These are phyloP conservation scores for Porcisia hertigi DNA, from an alignment of 208 protist species.

Conservation along the genomic window DNA sequence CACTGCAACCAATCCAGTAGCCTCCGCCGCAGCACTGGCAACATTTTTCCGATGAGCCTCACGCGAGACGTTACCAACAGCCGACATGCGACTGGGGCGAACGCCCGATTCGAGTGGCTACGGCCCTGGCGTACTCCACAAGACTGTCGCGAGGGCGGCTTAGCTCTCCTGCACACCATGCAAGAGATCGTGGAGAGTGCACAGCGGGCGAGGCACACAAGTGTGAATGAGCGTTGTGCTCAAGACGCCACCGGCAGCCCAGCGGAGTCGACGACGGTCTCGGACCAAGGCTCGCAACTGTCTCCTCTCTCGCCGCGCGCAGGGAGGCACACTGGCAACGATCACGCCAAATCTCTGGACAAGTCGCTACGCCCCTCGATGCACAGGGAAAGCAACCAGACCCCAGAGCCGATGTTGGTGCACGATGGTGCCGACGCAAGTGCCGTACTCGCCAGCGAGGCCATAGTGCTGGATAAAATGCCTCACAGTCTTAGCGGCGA, in stretches of 20 bases:
- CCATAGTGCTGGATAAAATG: slow-evolving; percentile 25
- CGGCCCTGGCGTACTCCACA: slow-evolving; percentile 52
- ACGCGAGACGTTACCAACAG: not conserved
- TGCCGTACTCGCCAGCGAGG: not conserved
- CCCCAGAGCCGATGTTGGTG: too few species aligned
- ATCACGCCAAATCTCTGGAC: not conserved
- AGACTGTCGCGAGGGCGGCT: slow-evolving; percentile 39
- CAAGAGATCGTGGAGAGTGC: slow-evolving; percentile 40
- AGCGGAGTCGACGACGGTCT: not conserved
- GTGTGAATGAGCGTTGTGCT: slow-evolving; percentile 32
- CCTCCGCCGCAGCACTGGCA: not conserved
- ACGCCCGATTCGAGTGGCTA: slow-evolving; percentile 31
- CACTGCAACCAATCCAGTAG: not conserved
- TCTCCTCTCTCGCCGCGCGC: not conserved
- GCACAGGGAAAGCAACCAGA: too few species aligned
- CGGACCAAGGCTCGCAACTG: not conserved
- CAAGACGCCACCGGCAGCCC: not conserved
- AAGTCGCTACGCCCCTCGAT: too few species aligned
- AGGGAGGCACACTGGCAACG: not conserved
- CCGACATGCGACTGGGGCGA: not conserved
- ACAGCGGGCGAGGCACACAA: slow-evolving; percentile 28
- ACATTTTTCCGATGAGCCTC: not conserved
- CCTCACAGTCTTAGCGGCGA: not conserved
- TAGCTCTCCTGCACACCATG: slow-evolving; percentile 45
- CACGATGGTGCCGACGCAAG: too few species aligned